phyloP scores from a whole-genome alignment of 2,329 filamentous ascomycete genomes.

The Laburnicola sp. region DNA sequence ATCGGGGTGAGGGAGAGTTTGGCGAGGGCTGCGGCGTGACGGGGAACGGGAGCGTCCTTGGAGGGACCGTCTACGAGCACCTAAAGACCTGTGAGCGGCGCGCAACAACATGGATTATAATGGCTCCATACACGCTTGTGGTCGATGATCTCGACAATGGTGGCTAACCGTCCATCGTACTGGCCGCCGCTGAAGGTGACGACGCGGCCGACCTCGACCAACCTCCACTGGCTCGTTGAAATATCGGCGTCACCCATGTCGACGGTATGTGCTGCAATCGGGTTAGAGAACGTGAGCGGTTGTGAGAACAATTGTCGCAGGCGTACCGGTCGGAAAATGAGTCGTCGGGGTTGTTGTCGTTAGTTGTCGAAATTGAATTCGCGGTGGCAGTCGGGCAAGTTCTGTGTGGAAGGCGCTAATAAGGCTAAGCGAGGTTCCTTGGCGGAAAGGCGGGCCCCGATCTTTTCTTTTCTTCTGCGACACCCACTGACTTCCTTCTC shows the following conservation, averaged over 20 bases:
- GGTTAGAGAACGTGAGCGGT: slow-evolving; percentile 32
- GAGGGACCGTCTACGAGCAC: slow-evolving; percentile 94
- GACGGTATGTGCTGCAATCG: slow-evolving; percentile 40
- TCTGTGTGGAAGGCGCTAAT: slow-evolving; percentile 9
- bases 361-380: slow-evolving; percentile 25
- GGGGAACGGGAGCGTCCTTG: slow-evolving; percentile 77
- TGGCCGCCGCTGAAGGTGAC: slow-evolving; percentile 86
- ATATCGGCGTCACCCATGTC: slow-evolving; percentile 55
- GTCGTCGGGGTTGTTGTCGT: slow-evolving; percentile 39
- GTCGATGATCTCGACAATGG: slow-evolving; percentile 99
- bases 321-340: slow-evolving; percentile 47
- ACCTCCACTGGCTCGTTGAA: slow-evolving; percentile 66
- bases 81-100: slow-evolving; percentile 57
- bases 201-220: slow-evolving; percentile 98
- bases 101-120: slow-evolving; percentile 21
- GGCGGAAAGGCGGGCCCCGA: background rate
- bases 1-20: slow-evolving; percentile 87
- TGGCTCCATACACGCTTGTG: slow-evolving; percentile 93
- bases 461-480: background rate
- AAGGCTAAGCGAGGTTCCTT: background rate
- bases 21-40: slow-evolving; percentile 81
- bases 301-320: slow-evolving; percentile 24
- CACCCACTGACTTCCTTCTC: background rate
- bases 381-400: slow-evolving; percentile 13
- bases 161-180: slow-evolving; percentile 82